A percentile compares a stretch with the other conserved stretches of the same genome.
phyloP scores from a whole-genome alignment of 2,329 filamentous ascomycete species.

The Cladosporium sphaerospermum region DNA sequence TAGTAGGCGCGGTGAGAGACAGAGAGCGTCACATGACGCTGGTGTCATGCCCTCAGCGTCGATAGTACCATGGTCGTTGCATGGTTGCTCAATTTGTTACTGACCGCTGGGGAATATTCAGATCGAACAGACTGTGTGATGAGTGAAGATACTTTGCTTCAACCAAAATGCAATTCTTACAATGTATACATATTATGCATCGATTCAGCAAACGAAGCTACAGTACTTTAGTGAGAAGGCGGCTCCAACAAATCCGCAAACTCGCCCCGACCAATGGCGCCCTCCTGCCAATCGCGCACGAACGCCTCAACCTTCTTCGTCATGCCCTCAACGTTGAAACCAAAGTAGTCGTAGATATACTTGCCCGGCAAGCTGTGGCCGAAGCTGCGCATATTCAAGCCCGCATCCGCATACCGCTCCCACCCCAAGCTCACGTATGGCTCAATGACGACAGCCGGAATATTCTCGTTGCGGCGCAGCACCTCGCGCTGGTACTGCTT shows the following conservation, averaged over 20 bases:
- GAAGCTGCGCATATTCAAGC: slow-evolving; percentile 48
- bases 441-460: slow-evolving; percentile 50
- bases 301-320: slow-evolving; percentile 36
- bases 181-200: too few species aligned
- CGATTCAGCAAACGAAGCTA: not conserved
- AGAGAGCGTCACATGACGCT: too few species aligned
- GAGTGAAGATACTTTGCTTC: too few species aligned
- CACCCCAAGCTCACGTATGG: slow-evolving; percentile 53
- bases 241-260: slow-evolving; percentile 9
- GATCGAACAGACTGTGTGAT: too few species aligned
- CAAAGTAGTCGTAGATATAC: slow-evolving; percentile 51
- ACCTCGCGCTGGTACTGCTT: slow-evolving; percentile 42
- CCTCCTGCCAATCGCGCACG: slow-evolving; percentile 32
- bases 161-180: too few species aligned
- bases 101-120: too few species aligned
- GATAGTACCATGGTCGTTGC: too few species aligned
- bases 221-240: not conserved
- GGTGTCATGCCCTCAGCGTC: too few species aligned
- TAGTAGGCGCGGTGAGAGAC: too few species aligned
- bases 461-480: slow-evolving; percentile 36
- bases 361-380: slow-evolving; percentile 52
- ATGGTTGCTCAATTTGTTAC: too few species aligned
- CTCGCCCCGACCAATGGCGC: slow-evolving; percentile 24
- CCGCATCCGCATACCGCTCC: slow-evolving; percentile 56
- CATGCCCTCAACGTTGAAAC: slow-evolving; percentile 44